These are phyloP conservation scores for Phellinidium pouzarii DNA, from an alignment of 1,284 basidiomycete species.

Conservation along the genomic window DNA sequence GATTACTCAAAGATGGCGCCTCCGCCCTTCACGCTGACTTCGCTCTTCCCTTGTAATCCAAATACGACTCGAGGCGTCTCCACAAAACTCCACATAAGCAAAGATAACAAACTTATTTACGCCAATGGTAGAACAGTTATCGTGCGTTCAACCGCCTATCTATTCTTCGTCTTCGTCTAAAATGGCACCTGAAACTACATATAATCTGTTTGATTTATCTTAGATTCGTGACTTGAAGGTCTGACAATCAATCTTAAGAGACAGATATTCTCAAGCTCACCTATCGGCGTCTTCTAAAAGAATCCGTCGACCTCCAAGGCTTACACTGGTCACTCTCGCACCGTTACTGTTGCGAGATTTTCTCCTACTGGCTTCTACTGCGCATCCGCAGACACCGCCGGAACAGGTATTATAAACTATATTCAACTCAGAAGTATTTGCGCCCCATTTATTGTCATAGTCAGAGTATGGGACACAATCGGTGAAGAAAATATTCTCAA, in stretches of 20 bases:
- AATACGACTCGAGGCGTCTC: constrained; percentile 64
- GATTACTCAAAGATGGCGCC: constrained; percentile 5
- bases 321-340: constrained; percentile 79
- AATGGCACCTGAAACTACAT: background rate
- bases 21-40: constrained; percentile 19
- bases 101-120: constrained; percentile 78
- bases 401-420: too few species aligned
- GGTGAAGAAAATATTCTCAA: constrained; percentile 85
- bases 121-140: constrained; percentile 82
- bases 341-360: constrained; percentile 84
- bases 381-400: constrained; percentile 79
- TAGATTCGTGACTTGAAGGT: constrained; percentile 62
- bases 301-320: constrained; percentile 50
- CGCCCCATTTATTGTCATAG: constrained; percentile 34
- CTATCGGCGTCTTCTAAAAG: constrained; percentile 29
- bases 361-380: constrained; percentile 95
- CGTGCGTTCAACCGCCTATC: constrained; percentile 41
- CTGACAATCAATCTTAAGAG: constrained; percentile 18
- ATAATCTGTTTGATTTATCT: background rate
- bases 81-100: constrained; percentile 79
- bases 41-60: constrained; percentile 71
- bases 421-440: too few species aligned
- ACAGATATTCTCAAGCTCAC: constrained; percentile 2
- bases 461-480: constrained; percentile 90
- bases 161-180: background rate